Evolutionary conservation across 1,284 basidiomycete species (phyloP).

Genomic region (Sanghuangporus baumii): DNA sequence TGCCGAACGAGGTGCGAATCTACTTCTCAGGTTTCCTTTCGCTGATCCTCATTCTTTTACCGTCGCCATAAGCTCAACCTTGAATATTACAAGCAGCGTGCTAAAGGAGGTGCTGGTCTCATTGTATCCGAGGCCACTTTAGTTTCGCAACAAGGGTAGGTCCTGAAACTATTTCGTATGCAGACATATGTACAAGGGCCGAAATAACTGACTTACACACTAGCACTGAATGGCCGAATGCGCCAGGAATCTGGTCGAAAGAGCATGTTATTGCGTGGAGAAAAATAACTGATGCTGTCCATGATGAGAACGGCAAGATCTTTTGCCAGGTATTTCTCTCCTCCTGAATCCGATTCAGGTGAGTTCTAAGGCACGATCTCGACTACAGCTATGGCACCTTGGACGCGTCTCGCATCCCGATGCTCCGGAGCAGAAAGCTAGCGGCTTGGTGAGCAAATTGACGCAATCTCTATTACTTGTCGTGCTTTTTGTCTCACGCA

Average conservation of each 20-base stretch:
- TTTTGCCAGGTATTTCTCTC: conserved; percentile 32
- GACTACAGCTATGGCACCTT: conserved; percentile 18
- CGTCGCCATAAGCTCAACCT: conserved; percentile 25
- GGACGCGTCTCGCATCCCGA: conserved; percentile 31
- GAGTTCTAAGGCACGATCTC: not conserved
- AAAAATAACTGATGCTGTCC: conserved; percentile 36
- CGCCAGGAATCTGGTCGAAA: conserved; percentile 31
- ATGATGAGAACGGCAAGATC: conserved; percentile 35
- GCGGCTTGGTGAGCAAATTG: conserved; percentile 16
- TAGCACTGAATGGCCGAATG: conserved; percentile 27
- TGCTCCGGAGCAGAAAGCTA: conserved; percentile 24
- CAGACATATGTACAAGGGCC: not conserved
- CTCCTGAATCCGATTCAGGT: not conserved
- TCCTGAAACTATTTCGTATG: not conserved
- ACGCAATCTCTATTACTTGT: not conserved
- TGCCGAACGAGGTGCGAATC: conserved; percentile 27
- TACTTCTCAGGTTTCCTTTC: not conserved
- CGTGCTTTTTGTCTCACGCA: not conserved
- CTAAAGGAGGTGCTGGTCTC: conserved; percentile 33
- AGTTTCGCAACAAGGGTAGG: conserved; percentile 36
- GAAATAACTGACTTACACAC: not conserved
- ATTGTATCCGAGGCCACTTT: conserved; percentile 41
- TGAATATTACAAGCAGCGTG: conserved; percentile 44
- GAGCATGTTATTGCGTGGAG: conserved; percentile 34
- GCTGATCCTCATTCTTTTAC: not conserved